Evolutionary conservation across 2,329 filamentous ascomycete species (phyloP).

Genomic region (Diaporthe citrichinensis): DNA sequence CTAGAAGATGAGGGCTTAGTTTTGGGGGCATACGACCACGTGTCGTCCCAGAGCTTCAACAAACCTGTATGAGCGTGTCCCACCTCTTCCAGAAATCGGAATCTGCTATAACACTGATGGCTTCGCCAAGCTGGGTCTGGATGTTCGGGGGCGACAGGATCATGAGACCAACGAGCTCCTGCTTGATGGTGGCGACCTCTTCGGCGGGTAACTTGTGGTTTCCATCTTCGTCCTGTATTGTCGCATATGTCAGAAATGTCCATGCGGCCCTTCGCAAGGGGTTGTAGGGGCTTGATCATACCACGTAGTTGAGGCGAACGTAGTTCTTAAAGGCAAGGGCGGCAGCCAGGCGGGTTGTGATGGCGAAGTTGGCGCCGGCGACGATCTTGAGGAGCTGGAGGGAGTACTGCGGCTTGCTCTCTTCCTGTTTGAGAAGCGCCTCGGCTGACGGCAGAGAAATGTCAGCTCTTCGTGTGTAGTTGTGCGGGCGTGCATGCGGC

Average conservation of each 20-base stretch:
- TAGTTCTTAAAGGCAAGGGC: slow-evolving; percentile 99
- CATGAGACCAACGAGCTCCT: slow-evolving; percentile 96
- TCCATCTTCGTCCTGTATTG: slow-evolving; percentile 84
- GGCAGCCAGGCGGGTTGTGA: slow-evolving; percentile 86
- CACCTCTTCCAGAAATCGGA: slow-evolving; percentile 97
- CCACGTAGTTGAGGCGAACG: slow-evolving; percentile 92
- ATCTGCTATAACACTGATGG: slow-evolving; percentile 96
- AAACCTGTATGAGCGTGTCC: slow-evolving; percentile 91
- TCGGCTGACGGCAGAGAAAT: slow-evolving; percentile 74
- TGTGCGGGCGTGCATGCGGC: background rate
- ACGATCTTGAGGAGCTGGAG: slow-evolving; percentile 91
- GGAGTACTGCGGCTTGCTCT: slow-evolving; percentile 89
- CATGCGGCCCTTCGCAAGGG: background rate
- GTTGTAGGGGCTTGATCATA: slow-evolving; percentile 56
- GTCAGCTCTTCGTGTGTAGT: slow-evolving; percentile 19
- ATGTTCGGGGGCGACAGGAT: slow-evolving; percentile 89
- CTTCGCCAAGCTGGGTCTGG: slow-evolving; percentile 94
- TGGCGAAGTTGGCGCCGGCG: slow-evolving; percentile 78
- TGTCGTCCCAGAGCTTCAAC: slow-evolving; percentile 45
- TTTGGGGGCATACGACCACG: background rate
- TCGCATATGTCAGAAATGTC: slow-evolving; percentile 24
- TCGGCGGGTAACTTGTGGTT: slow-evolving; percentile 87
- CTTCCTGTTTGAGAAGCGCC: slow-evolving; percentile 81
- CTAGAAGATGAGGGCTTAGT: slow-evolving; percentile 54
- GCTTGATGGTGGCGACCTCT: slow-evolving; percentile 93